phyloP scores from a whole-genome alignment of 2,329 filamentous ascomycete genomes.

The Pyrenochaeta sp. region DNA sequence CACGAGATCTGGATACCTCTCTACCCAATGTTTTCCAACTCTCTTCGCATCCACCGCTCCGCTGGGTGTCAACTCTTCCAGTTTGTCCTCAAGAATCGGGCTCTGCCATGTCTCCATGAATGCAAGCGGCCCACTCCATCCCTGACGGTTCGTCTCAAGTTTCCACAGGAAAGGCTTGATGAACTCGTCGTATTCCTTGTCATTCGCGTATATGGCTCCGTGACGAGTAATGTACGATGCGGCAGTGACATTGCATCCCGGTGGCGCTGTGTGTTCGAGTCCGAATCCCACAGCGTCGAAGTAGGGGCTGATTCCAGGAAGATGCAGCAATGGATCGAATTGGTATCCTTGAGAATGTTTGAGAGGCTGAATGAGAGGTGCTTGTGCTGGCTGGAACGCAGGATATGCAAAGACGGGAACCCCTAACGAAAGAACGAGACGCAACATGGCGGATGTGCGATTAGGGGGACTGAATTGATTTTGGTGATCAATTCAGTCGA shows the following conservation, averaged over 20 bases:
- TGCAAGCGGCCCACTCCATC: constrained; percentile 60
- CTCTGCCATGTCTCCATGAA: constrained; percentile 65
- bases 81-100: constrained; percentile 62
- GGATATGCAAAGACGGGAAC: constrained; percentile 30
- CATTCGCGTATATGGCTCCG: constrained; percentile 59
- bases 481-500: too few species aligned
- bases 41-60: constrained; percentile 61
- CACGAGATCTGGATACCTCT: constrained; percentile 60
- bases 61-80: constrained; percentile 40
- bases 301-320: constrained; percentile 59
- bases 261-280: constrained; percentile 55
- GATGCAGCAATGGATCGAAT: constrained; percentile 58
- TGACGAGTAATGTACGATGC: constrained; percentile 59
- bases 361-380: constrained; percentile 28
- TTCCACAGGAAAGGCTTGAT: constrained; percentile 62
- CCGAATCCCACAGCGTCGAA: constrained; percentile 58
- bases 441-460: too few species aligned
- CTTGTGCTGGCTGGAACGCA: constrained; percentile 17
- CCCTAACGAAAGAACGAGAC: constrained; percentile 24
- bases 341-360: constrained; percentile 46
- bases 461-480: too few species aligned
- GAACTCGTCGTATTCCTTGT: constrained; percentile 59
- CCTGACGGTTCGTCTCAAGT: constrained; percentile 62
- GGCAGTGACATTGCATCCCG: constrained; percentile 57
- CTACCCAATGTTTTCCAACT: constrained; percentile 66